Evolutionary conservation across 2,329 filamentous ascomycete genomes (phyloP), one percentile per base, ranked within the genome.

Genomic region (Calonectria leucothoes): DNA sequence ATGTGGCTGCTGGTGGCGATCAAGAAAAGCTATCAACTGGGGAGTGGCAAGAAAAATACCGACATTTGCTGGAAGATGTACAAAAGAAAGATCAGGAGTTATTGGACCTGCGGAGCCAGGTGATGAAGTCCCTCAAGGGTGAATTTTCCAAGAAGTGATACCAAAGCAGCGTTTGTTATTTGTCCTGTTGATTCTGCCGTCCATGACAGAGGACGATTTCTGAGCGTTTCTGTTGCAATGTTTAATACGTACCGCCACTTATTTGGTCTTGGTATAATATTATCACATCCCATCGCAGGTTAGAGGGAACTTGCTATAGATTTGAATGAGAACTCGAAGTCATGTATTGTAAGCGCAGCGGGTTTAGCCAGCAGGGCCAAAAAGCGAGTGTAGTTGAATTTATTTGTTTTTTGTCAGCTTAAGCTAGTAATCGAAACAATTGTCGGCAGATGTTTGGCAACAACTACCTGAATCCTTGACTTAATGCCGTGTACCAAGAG

Each of bases 51-150:
- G 82, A 82, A 61, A 89, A 86, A 73, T 92, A 92, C 76, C 85
- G 84, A 52, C 88, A 91, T 69, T 85, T 94, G 76, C 88, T 93
- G 79, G 88, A 89, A 51, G 87, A 89, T 74, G 87, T 94, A 78
- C 88, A 88, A 80, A 89, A 90, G 72, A 88, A 89, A 72, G 91
- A 93, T 77, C 88, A 88, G 77, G 87, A 89, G 77, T 82, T 90
- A 66, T 79, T 81, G 67, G 83, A 84, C 49, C 78, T 91, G 70
- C 86, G 85, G 76, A 82, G 81, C 48, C 85, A 81, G 35, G 82
- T 91, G 55, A 79, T 89, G 71, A 82, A 85, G 67, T 80, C 83
- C 20, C 71, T 87, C 64, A 80, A 74, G 67, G 25, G 70, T 12
- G 68, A 64, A n/a, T 42, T 51, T 31, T 42, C 33, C 45, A 80